Evolutionary conservation across 192 early-diverging fungal species (phyloP), one percentile per base, ranked within the genome.

Genomic region (Coemansia sp.): DNA sequence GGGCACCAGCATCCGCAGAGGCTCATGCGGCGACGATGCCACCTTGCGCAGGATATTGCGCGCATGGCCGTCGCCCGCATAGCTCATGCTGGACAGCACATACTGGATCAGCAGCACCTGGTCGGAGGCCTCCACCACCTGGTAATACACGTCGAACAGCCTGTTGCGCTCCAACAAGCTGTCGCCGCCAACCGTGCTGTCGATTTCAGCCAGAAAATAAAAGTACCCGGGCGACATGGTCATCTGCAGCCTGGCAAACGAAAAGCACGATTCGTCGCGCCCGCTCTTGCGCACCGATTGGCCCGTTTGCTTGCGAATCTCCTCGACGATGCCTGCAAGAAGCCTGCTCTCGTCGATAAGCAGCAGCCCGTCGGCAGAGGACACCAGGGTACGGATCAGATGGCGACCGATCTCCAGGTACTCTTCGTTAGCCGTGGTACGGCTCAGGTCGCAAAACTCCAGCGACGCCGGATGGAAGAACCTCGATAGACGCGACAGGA

Each of bases 141-240:
- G 78, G 47, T 81, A 81, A 55, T 64, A 81, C 11, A 70, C 72
- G 52, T 81, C 78, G 45, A 75, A 81, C 55, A 81, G 54, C 1
- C 78, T 61, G 16, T 62, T 66, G 54, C 78, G 72, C 36, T 81
- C 78, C 0, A 81, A 63, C 45, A 81, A 25, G 1, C 60, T 69
- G 49, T 75, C 73, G 10, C 78, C 78, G 20, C 73, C 78, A 20
- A 67, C 49, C 57, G 69, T 75, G 45, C 65, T 29, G 29, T 72
- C 73, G 28, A 81, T 72, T 47, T 75, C 78, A 39, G 60, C 48
- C 32, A 81, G 54, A 67, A 81, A 81, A 58, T 81, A 68, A 36
- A 81, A 81, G 58, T 81, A 81, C 18, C 78, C 78, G 0, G 78
- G 78, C 7, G 78, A 75, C 73, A 81, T 75, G 18, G 78, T 81